Evolutionary conservation across 1,284 basidiomycete genomes (phyloP), one percentile per base, ranked within the genome.

Genomic region (Austroboletus niveus): DNA sequence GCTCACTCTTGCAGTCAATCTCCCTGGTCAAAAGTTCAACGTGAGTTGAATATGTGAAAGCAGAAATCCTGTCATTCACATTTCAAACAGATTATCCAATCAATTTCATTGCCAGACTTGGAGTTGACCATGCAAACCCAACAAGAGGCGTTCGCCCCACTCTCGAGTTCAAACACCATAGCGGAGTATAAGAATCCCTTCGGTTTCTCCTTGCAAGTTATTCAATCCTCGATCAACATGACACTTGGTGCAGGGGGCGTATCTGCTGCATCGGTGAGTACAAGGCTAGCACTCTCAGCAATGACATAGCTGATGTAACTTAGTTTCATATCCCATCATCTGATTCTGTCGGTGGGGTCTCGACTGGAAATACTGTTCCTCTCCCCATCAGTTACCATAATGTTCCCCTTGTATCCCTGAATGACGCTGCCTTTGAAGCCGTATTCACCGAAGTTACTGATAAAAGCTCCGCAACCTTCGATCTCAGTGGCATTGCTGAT

Each of bases 121-220:
- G 74, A 73, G 29, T 68, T 88, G 29, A 75, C 70, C 1, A 73
- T 89, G 68, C 71, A 76, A 20, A 75, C 72, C 7, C 72, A 75
- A 44, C 73, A 75, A 45, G 72, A 87, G 60, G 73, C 79, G 0
- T 87, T 81, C 57, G 76, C 79, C 4, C 84, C 85, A 0, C 68
- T 76, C n/a, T 71, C 82, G 0, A 78, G 80, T 58, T 87, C 85
- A 51, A 70, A 75, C 51, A 86, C 85, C 1, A 57, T 85, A 4
- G 88, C 86, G 14, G 72, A 76, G 54, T 89, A 87, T 64, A 81
- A 80, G 68, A 92, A 90, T 68, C 89, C 89, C 2, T 90, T 92
- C 68, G 84, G 81, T 10, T 92, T 91, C 71, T 80, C 81, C 20
- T 65, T 92, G 49, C 84, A 87, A 62, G 84, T 86, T 36, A 66